Conservation (phyloP, 805 yeast genomes). For the Yamadazyma scolyti region DNA sequence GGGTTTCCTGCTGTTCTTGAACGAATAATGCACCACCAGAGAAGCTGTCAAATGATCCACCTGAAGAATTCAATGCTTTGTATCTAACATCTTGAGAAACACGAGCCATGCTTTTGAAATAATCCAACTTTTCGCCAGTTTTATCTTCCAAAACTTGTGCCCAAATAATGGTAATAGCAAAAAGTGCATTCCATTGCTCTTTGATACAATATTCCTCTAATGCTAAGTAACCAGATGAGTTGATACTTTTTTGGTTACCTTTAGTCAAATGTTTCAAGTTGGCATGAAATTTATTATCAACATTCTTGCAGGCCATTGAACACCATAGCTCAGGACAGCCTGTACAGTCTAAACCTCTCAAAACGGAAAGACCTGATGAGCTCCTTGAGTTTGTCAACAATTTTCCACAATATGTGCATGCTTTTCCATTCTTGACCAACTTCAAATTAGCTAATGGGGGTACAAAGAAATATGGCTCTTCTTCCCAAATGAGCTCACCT, state of each 20-base stretch:
- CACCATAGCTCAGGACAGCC: conserved; percentile 73
- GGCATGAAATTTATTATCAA: conserved; percentile 48
- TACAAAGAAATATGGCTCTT: conserved; percentile 53
- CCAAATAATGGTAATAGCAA: conserved; percentile 56
- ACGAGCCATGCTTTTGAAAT: conserved; percentile 61
- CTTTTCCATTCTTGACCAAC: conserved; percentile 56
- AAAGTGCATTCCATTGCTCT: conserved; percentile 67
- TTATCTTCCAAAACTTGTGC: conserved; percentile 45
- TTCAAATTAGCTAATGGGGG: conserved; percentile 67
- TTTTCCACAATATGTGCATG: conserved; percentile 72
- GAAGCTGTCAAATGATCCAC: conserved; percentile 49
- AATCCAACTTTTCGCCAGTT: conserved; percentile 34
- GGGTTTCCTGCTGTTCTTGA: conserved; percentile 50
- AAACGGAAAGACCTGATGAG: conserved; percentile 22
- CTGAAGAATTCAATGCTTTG: conserved; percentile 53
- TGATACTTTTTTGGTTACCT: conserved; percentile 35
- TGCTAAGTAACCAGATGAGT: conserved; percentile 47
- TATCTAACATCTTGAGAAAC: conserved; percentile 66
- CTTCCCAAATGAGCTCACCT: conserved; percentile 61
- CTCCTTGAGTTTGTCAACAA: conserved; percentile 26
- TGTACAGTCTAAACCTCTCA: conserved; percentile 60
- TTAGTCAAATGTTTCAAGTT: conserved; percentile 52
- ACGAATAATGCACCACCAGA: conserved; percentile 53
- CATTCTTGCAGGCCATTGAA: conserved; percentile 53
- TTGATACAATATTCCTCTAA: conserved; percentile 61